These are phyloP conservation scores for Solanum chiquidenum DNA, from an alignment of 257 asterid genomes.

Conservation along the genomic window DNA sequence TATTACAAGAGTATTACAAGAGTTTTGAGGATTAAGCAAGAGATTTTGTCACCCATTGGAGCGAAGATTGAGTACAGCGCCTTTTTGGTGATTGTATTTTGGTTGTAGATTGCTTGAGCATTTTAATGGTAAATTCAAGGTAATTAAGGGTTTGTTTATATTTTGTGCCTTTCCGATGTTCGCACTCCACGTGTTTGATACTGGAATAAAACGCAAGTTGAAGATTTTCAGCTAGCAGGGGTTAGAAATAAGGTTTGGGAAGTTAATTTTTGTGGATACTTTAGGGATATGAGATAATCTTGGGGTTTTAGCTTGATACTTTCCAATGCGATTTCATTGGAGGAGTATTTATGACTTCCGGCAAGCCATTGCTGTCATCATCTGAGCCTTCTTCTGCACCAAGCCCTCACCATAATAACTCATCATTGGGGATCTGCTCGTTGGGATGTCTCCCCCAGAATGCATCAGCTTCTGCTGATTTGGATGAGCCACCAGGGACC, in stretches of 20 bases:
- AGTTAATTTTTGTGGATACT: not conserved
- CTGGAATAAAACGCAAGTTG: not conserved
- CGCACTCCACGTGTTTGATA: not conserved
- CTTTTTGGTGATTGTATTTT: not conserved
- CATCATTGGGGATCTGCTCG: slow-evolving; percentile 12
- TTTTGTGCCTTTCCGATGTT: not conserved
- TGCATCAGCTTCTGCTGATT: not conserved
- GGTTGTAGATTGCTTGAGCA: not conserved
- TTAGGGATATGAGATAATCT: not conserved
- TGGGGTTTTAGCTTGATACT: slow-evolving; percentile 20
- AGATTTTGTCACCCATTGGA: not conserved
- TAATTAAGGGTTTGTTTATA: not conserved
- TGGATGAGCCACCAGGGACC: not conserved
- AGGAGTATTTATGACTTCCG: slow-evolving; percentile 62
- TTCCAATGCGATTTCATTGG: slow-evolving; percentile 28
- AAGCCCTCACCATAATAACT: slow-evolving; percentile 16
- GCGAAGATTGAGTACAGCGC: too few species aligned
- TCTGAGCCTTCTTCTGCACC: slow-evolving; percentile 34
- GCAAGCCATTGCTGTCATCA: slow-evolving; percentile 56
- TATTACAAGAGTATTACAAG: not conserved
- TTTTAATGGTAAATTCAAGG: not conserved
- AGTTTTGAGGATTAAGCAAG: not conserved
- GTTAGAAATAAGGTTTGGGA: not conserved
- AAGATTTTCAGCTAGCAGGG: not conserved
- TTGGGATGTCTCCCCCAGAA: slow-evolving; percentile 3